Evolutionary conservation across 2,329 filamentous ascomycete genomes (phyloP), one percentile per base, ranked within the genome.

Genomic region (Cyphellophora europaea): DNA sequence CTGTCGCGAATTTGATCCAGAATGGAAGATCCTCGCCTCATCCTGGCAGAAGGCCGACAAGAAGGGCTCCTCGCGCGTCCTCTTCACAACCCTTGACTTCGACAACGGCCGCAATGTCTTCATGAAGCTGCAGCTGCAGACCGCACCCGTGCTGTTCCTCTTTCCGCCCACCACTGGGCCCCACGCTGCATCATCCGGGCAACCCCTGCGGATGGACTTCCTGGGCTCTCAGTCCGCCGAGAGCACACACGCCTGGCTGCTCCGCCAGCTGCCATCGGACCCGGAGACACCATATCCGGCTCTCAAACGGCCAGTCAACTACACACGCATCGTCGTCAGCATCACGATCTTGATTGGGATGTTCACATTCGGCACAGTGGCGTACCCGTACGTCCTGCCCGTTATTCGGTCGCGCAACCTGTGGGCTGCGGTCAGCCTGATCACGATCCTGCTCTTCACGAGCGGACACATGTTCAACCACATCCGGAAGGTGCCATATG

Each of bases 401-500:
- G 53, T 95, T 40, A 58, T 95, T 21, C 84, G 87, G 59, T 95
- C 82, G 67, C 82, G 89, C 49, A 96, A 93, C 53, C 64, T 96
- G 12, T 98, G 91, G 91, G 88, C 89, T 15, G 85, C 83, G 14
- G 62, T 93, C 52, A 93, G 83, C 59, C 67, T 98, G 48, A 87
- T 96, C 52, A 71, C 79, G 11, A 88, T 98, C 44, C 73, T 98
- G 27, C 69, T 95, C 38, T 98, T 96, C 64, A 95, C 82, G 30
- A 91, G 83, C 50, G 93, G 91, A 25, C 88, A 96, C 63, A 98
- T 98, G 93, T 98, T 93, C 72, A 98, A 96, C 61, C 88, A 95
- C 55, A 98, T 98, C 54, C 77, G 93, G 50, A 89, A 91, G 58
- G 85, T 93, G 3, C 91, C 91, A 3, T 98, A 98, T 51, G 86